Base-by-base conservation (phyloP, 305 asterid genomes). In the Solanum hybrid region DNA sequence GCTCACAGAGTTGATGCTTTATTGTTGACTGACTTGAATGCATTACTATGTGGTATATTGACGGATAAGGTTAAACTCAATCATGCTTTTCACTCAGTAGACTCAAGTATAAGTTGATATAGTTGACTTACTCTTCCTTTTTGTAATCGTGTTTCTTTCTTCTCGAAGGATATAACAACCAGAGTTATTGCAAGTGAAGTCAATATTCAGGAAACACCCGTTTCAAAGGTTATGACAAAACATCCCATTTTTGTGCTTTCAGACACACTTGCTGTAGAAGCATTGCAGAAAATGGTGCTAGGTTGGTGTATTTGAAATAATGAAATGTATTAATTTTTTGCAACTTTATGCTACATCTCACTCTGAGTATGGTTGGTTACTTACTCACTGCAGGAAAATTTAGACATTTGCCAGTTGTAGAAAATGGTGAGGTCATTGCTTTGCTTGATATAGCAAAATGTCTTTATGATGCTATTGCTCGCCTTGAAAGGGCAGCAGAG, bases 351-450 rank as follows among this genome's bases (percentile, higher is more conserved):
- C 18, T 40, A 20, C n/a, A 88, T 88, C 71, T 88, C 87, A 61
- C 86, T 34, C 84, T 10, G 29, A 69, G 75, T 5, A 24, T 89
- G 86, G 71, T 82, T 89, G 86, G 75, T 40, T 40, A 40, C 12
- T 82, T 40, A 40, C 12, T 82, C 34, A 75, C 57, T 29, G 74
- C 95, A 97, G 99, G 99, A 87, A 97, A 97, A 89, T 97, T 97
- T 90, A 96, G 99, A 92, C 99, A 97, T 92, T 90, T 97, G 77
- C 99, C 98, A 3, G 98, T 97, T 83, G 98, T 97, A 9, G 99
- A 97, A 74, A 94, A 97, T 86, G 99, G 99, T n/a, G 99, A 97
- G 93, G 99, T 97, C 87, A 94, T 97, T 92, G 98, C 99, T 71
- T 83, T 97, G 64, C 98, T 97, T 67, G 99, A 97, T 93, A 97